Conservation (phyloP, 1,139 yeast species). For the Diutina scorzettiae region DNA sequence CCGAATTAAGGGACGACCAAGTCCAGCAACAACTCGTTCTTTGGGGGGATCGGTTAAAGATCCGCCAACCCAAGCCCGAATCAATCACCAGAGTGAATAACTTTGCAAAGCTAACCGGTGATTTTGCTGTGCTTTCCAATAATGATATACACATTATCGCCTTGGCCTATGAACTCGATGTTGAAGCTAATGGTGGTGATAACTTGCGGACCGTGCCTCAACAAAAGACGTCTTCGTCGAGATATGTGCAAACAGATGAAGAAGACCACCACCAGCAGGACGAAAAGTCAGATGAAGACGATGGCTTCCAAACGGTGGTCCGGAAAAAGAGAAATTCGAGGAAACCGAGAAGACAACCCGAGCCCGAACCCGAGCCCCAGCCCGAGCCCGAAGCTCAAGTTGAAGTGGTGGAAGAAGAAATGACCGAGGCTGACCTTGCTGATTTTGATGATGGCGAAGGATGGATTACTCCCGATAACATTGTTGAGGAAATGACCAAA, state of each 20-base stretch:
- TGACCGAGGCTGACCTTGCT: constrained; percentile 16
- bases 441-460: constrained; percentile 58
- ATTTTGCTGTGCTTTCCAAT: constrained; percentile 71
- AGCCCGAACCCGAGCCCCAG: background rate
- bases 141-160: constrained; percentile 93
- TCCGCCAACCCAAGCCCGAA: constrained; percentile 66
- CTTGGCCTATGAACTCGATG: constrained; percentile 76
- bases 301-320: constrained; percentile 10
- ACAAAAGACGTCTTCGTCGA: background rate
- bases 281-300: constrained; percentile 9
- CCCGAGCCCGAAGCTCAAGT: constrained; percentile 7
- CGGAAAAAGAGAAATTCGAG: constrained; percentile 7
- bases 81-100: constrained; percentile 53
- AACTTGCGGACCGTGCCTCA: background rate
- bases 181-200: constrained; percentile 53
- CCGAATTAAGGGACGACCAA: constrained; percentile 77
- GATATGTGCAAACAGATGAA: constrained; percentile 1
- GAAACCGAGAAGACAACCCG: background rate
- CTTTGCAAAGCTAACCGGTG: constrained; percentile 87
- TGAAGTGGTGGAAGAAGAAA: background rate
- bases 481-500: constrained; percentile 54
- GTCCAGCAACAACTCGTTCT: constrained; percentile 65
- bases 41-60: constrained; percentile 58
- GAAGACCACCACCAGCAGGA: constrained; percentile 7
- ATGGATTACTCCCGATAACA: constrained; percentile 89